phyloP scores from a whole-genome alignment of 2,329 filamentous ascomycete species.

The Trichoderma simmonsii region DNA sequence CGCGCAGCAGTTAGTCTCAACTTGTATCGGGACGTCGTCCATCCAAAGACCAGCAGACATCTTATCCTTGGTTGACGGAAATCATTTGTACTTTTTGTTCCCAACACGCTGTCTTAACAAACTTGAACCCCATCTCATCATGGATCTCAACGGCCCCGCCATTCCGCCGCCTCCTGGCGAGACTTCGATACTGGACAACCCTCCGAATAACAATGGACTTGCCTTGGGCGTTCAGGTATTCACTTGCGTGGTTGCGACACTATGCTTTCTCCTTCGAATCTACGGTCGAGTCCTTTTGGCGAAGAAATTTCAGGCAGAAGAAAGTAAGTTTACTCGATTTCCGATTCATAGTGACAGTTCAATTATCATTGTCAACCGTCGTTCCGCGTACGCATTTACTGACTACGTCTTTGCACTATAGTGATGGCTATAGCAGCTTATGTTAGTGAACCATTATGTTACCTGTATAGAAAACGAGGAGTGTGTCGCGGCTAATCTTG shows the following conservation, averaged over 20 bases:
- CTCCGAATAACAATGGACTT: background rate
- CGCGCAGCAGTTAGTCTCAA: background rate
- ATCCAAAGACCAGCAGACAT: background rate
- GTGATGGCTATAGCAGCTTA: no score
- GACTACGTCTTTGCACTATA: no score
- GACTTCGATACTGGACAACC: conserved; percentile 1
- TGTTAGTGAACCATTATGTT: no score
- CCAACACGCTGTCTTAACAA: background rate
- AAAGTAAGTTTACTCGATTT: background rate
- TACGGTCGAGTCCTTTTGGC: background rate
- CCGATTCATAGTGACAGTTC: no score
- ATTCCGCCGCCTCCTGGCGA: background rate
- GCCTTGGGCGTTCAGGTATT: background rate
- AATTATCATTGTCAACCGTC: background rate
- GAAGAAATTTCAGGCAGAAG: background rate
- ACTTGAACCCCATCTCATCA: background rate
- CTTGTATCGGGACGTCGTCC: background rate
- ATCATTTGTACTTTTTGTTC: background rate
- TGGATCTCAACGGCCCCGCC: conserved; percentile 8
- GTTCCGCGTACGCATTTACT: background rate
- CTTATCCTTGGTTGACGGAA: background rate
- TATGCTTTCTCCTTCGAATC: background rate
- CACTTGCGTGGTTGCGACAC: background rate
- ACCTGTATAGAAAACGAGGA: no score
- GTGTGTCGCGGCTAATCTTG: no score